Evolutionary conservation across 148 eudicot genomes (phyloP).

Genomic region (Chenopodium quinoa): DNA sequence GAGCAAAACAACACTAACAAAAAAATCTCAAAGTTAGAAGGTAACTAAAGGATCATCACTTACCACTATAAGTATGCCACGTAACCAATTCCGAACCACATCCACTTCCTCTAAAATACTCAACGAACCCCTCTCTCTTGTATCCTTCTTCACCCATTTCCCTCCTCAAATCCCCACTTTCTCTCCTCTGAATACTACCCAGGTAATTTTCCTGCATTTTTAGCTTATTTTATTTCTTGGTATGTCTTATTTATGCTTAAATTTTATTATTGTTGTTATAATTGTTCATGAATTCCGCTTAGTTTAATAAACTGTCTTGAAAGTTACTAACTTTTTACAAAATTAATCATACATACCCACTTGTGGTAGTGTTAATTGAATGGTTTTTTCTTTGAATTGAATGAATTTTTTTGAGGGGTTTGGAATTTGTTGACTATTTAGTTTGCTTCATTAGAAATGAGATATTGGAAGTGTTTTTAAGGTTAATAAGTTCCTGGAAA

Average conservation of each 20-base stretch:
- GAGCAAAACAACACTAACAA: background rate
- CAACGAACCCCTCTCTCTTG: background rate
- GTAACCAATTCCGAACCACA: slow-evolving; percentile 35
- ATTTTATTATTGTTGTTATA: background rate
- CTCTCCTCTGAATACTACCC: slow-evolving; percentile 1
- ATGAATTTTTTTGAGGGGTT: background rate
- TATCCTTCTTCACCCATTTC: background rate
- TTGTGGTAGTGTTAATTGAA: background rate
- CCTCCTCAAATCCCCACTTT: background rate
- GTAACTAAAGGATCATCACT: background rate
- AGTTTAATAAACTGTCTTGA: background rate
- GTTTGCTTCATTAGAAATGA: background rate
- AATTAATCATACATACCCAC: slow-evolving; percentile 1
- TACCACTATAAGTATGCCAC: slow-evolving; percentile 26
- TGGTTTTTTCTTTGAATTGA: background rate
- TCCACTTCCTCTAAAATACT: slow-evolving; percentile 30
- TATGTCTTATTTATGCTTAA: background rate
- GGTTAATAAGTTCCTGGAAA: background rate
- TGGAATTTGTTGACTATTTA: background rate
- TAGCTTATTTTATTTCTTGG: background rate
- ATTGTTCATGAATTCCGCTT: slow-evolving; percentile 1
- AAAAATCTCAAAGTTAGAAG: background rate
- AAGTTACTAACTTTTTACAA: slow-evolving; percentile 11
- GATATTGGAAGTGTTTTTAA: background rate
- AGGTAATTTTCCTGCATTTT: background rate